Conservation (phyloP, 2,329 filamentous ascomycete genomes). For the Aspergillus sojae region DNA sequence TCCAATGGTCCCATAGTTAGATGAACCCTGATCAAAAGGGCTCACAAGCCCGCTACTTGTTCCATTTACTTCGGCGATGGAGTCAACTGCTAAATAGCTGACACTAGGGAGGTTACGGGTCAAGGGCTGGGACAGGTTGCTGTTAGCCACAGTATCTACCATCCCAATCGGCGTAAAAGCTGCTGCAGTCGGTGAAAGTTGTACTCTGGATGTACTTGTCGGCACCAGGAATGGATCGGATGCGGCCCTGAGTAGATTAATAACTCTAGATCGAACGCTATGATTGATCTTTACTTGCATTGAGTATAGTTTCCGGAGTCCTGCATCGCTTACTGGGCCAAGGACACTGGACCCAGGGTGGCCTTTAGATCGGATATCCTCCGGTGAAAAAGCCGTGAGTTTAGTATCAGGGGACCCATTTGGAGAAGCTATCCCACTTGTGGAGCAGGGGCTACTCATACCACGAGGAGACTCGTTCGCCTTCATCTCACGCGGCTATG, state of each 20-base stretch:
- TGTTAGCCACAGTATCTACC: constrained; percentile 13
- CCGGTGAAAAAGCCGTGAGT: constrained; percentile 65
- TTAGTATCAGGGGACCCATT: constrained; percentile 68
- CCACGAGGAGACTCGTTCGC: constrained; percentile 29
- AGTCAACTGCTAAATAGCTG: constrained; percentile 24
- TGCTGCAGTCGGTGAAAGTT: constrained; percentile 66
- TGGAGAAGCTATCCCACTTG: constrained; percentile 58
- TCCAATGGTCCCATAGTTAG: constrained; percentile 29
- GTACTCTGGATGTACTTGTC: constrained; percentile 18
- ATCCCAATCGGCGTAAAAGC: constrained; percentile 59
- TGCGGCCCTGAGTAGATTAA: constrained; percentile 20
- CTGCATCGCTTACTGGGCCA: constrained; percentile 19
- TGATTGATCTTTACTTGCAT: constrained; percentile 21
- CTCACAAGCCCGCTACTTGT: constrained; percentile 10
- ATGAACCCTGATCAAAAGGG: constrained; percentile 16
- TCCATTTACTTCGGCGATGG: constrained; percentile 22
- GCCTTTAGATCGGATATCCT: constrained; percentile 52
- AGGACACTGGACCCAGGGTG: constrained; percentile 22
- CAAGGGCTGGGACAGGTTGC: constrained; percentile 13
- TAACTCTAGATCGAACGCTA: neutral
- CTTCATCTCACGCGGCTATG: constrained; percentile 23
- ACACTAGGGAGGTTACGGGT: constrained; percentile 18
- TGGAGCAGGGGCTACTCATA: constrained; percentile 42
- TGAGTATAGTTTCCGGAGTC: constrained; percentile 23
- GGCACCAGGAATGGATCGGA: constrained; percentile 35